Conservation (phyloP, 1,284 basidiomycete genomes). For the Austroboletus niveus region DNA sequence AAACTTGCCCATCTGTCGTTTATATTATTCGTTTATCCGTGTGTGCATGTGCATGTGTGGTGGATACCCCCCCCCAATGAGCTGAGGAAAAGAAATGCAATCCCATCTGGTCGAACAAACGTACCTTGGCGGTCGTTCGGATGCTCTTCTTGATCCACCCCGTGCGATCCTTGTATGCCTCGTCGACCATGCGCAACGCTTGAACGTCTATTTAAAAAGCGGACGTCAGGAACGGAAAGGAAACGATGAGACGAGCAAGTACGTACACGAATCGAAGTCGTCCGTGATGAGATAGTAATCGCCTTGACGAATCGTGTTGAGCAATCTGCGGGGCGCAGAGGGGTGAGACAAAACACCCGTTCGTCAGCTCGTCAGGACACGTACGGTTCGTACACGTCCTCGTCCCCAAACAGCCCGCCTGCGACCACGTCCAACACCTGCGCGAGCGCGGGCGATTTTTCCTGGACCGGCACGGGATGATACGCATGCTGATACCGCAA, state of each 20-base stretch:
- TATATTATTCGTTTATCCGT: background rate
- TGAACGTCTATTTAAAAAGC: conserved; percentile 55
- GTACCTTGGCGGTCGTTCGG: conserved; percentile 72
- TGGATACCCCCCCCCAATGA: conserved; percentile 9
- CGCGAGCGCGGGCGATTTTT: conserved; percentile 80
- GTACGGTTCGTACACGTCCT: conserved; percentile 73
- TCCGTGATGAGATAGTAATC: conserved; percentile 85
- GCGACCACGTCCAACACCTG: conserved; percentile 72
- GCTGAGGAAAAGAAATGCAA: too few relatives aligned
- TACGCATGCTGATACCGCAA: conserved; percentile 82
- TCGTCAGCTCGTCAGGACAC: too few relatives aligned
- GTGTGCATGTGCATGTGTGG: background rate
- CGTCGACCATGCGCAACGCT: conserved; percentile 82
- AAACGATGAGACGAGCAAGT: background rate
- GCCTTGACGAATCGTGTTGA: conserved; percentile 74
- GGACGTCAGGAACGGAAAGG: background rate
- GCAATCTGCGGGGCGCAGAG: conserved; percentile 46
- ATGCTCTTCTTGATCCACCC: conserved; percentile 94
- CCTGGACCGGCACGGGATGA: conserved; percentile 73
- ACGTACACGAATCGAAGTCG: conserved; percentile 86
- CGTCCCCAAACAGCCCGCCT: conserved; percentile 75
- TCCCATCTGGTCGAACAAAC: conserved; percentile 4
- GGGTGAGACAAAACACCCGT: too few relatives aligned
- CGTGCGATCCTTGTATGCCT: conserved; percentile 75
- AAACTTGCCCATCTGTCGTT: conserved; percentile 86